Evolutionary conservation across 306 rosid genomes (phyloP).

Genomic region (Abrus pulchellus): DNA sequence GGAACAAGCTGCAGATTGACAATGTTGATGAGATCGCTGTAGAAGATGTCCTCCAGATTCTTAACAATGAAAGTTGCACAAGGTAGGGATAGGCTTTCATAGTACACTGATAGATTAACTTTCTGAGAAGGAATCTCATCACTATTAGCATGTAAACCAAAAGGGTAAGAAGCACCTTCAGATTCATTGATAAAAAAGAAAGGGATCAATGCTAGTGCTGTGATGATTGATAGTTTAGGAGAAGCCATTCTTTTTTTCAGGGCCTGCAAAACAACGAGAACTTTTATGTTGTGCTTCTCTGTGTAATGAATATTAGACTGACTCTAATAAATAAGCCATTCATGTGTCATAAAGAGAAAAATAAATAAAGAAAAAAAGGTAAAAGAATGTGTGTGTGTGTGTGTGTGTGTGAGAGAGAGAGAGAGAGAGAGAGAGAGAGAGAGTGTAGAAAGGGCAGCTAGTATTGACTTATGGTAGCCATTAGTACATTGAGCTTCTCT

Average conservation of each 20-base stretch:
- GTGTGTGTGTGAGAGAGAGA: neutral
- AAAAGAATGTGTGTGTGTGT: too few species aligned
- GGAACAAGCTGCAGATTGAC: slow-evolving; percentile 66
- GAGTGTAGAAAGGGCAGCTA: neutral
- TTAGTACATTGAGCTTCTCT: neutral
- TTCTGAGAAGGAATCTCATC: slow-evolving; percentile 42
- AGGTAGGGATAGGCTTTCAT: slow-evolving; percentile 50
- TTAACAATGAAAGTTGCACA: slow-evolving; percentile 58
- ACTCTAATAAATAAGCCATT: neutral
- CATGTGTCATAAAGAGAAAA: neutral
- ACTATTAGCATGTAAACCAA: slow-evolving; percentile 19
- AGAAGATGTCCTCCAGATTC: slow-evolving; percentile 56
- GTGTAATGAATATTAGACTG: slow-evolving; percentile 24
- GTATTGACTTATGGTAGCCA: neutral
- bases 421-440: too few species aligned
- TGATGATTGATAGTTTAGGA: slow-evolving; percentile 10
- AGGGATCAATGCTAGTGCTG: slow-evolving; percentile 19
- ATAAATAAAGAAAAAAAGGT: neutral
- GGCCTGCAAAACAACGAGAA: slow-evolving; percentile 18
- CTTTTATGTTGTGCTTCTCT: neutral
- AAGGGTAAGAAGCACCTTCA: slow-evolving; percentile 37
- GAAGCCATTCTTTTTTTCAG: slow-evolving; percentile 45
- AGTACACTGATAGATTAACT: slow-evolving; percentile 65
- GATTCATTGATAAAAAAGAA: slow-evolving; percentile 45
- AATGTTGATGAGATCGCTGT: slow-evolving; percentile 53